Conservation (phyloP, 352 stramenopile species). For the Saprolegnia parasitica region DNA sequence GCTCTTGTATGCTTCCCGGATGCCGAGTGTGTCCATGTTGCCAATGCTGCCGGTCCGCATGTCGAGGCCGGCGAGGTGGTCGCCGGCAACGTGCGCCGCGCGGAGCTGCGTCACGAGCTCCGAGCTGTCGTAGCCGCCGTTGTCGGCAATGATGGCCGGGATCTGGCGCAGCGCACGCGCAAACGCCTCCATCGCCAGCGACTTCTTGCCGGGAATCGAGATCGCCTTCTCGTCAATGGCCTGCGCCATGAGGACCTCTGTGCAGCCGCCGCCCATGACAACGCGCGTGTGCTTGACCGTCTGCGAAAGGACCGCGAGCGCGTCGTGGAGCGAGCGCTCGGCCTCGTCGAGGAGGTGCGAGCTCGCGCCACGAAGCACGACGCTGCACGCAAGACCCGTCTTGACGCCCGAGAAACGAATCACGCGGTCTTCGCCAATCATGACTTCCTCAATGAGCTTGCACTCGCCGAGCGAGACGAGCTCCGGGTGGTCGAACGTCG, state of each 20-base stretch:
- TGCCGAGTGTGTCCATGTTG: conserved; percentile 97
- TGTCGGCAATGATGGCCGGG: conserved; percentile 98
- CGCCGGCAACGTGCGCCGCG: conserved; percentile 88
- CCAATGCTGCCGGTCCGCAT: conserved; percentile 94
- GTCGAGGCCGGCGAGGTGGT: conserved; percentile 93
- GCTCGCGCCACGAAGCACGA: conserved; percentile 92
- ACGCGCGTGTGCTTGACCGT: conserved; percentile 96
- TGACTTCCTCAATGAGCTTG: conserved; percentile 97
- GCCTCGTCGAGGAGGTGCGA: conserved; percentile 98
- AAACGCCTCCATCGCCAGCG: conserved; percentile 98
- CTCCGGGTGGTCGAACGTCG: conserved; percentile 98
- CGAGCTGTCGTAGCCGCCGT: conserved; percentile 98
- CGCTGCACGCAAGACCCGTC: conserved; percentile 91
- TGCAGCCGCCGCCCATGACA: conserved; percentile 96
- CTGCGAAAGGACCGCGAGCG: conserved; percentile 95
- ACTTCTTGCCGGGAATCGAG: conserved; percentile 95
- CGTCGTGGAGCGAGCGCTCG: conserved; percentile 98
- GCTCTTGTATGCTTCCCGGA: conserved; percentile 94
- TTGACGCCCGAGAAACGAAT: conserved; percentile 98
- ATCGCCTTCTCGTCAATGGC: conserved; percentile 87
- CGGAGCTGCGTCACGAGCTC: conserved; percentile 96
- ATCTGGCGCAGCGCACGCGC: conserved; percentile 94
- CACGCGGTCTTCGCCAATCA: conserved; percentile 97
- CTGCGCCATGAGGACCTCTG: conserved; percentile 95
- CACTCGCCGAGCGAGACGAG: conserved; percentile 95